A percentile compares a stretch with the other conserved stretches of the same genome.
Evolutionary conservation across 129 eudicot genomes (phyloP).

Genomic region (Erigeron canadensis): DNA sequence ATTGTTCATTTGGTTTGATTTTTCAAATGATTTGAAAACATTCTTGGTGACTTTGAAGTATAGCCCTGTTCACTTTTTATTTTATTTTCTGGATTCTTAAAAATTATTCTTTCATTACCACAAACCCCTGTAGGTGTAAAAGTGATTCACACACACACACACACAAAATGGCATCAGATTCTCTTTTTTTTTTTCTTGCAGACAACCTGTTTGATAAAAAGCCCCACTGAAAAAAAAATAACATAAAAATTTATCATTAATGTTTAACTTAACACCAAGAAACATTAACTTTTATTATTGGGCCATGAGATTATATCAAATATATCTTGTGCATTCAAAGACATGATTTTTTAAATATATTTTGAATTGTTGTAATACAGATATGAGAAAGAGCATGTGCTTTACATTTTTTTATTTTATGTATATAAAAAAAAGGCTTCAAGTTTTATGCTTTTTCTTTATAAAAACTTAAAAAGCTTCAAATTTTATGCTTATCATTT

Average conservation of each 20-base stretch:
- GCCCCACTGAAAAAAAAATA: conserved; percentile 16
- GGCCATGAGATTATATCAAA: conserved; percentile 15
- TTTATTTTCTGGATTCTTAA: no score
- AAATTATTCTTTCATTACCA: no score
- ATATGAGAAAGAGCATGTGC: no score
- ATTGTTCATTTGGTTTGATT: no score
- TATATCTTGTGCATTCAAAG: conserved; percentile 19
- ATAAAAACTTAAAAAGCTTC: conserved; percentile 8
- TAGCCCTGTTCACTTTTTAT: no score
- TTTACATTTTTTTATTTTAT: no score
- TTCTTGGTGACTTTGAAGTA: no score
- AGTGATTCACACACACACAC: background rate
- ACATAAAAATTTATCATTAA: conserved; percentile 6
- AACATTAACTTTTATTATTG: background rate
- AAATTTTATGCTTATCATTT: background rate
- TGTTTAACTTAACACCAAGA: conserved; percentile 13
- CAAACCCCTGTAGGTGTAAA: background rate
- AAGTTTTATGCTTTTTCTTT: no score
- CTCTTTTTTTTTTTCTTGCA: conserved; percentile 20
- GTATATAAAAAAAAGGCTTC: no score
- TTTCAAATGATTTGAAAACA: no score
- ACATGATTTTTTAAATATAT: no score
- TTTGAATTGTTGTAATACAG: no score
- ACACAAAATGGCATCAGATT: conserved; percentile 9
- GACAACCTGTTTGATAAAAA: conserved; percentile 16